A percentile compares a stretch with the other conserved stretches of the same genome.
These are phyloP conservation scores for Arthrobotrys pseudoclavata DNA, from an alignment of 2,329 filamentous ascomycete genomes.

Conservation along the genomic window DNA sequence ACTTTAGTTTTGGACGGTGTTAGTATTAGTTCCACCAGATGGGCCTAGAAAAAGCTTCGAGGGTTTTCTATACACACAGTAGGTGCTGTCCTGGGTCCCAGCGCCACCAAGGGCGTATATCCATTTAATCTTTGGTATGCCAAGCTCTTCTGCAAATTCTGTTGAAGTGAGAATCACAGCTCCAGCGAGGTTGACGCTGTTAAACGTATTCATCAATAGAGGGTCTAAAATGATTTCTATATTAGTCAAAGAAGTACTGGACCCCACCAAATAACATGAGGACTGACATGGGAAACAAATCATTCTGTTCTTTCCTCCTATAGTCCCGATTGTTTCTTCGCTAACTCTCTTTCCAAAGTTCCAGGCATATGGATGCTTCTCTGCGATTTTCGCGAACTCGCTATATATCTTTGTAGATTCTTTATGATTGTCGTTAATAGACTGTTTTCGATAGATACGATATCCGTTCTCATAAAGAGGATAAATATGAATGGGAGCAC, in stretches of 20 bases:
- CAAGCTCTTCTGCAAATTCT: constrained; percentile 71
- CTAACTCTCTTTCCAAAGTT: constrained; percentile 69
- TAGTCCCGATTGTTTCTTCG: constrained; percentile 70
- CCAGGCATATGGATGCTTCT: constrained; percentile 72
- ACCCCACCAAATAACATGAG: no score
- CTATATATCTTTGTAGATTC: constrained; percentile 75
- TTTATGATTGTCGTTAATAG: constrained; percentile 71
- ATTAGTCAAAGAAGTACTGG: background rate
- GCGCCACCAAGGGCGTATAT: constrained; percentile 76
- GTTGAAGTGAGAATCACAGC: constrained; percentile 74
- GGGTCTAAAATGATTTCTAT: constrained; percentile 70
- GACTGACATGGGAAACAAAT: constrained; percentile 76
- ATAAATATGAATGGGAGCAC: constrained; percentile 77
- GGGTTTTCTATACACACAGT: constrained; percentile 68
- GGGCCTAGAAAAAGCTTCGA: background rate
- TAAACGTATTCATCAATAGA: constrained; percentile 79
- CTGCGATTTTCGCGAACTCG: constrained; percentile 73
- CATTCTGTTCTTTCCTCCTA: constrained; percentile 74
- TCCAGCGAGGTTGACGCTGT: constrained; percentile 75
- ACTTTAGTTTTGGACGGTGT: constrained; percentile 67
- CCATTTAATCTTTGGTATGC: constrained; percentile 72
- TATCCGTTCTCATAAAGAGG: constrained; percentile 77
- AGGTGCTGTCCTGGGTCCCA: constrained; percentile 72
- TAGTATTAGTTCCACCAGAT: constrained; percentile 9
- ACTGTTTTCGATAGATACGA: constrained; percentile 72